Percentiles rank a stretch among this genome's conserved stretches.
Evolutionary conservation across 306 rosid species (phyloP).

Genomic region (Sindora glabra): DNA sequence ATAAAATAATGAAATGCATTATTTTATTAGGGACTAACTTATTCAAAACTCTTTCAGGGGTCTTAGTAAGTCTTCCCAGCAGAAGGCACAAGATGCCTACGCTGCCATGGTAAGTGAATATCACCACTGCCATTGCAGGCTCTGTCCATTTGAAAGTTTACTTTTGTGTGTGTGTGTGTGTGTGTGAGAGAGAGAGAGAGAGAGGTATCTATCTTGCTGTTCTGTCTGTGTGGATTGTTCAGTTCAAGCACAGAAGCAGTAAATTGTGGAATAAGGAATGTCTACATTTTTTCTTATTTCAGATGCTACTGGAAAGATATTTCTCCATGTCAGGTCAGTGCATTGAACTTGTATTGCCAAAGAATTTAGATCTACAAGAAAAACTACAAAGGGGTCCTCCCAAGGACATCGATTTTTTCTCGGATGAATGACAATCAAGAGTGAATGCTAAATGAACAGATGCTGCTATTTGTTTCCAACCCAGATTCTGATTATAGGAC

Average conservation of each 20-base stretch:
- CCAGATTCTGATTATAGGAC: background rate
- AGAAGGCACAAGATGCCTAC: conserved; percentile 30
- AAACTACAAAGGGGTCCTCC: conserved; percentile 59
- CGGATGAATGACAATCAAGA: conserved; percentile 25
- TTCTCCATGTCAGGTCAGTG: conserved; percentile 61
- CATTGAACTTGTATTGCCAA: conserved; percentile 74
- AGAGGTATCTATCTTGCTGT: background rate
- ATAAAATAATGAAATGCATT: too few relatives aligned
- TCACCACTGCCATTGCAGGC: background rate
- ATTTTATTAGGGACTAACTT: conserved; percentile 4
- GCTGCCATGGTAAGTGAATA: conserved; percentile 37
- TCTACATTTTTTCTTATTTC: background rate
- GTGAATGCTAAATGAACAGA: background rate
- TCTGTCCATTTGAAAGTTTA: background rate
- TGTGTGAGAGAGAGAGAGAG: too few relatives aligned
- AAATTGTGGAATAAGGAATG: background rate
- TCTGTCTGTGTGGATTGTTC: background rate
- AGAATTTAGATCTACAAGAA: conserved; percentile 47
- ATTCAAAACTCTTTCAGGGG: conserved; percentile 31
- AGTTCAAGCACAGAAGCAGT: background rate
- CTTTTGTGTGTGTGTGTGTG: too few relatives aligned
- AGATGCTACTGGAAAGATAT: conserved; percentile 88
- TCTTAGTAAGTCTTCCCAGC: conserved; percentile 23
- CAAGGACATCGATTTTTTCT: conserved; percentile 47
- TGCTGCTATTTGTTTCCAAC: background rate